A percentile compares a stretch with the other conserved stretches of the same genome.
Conservation (phyloP, 768 basidiomycete genomes). For the Boletus rubroflammeus region DNA sequence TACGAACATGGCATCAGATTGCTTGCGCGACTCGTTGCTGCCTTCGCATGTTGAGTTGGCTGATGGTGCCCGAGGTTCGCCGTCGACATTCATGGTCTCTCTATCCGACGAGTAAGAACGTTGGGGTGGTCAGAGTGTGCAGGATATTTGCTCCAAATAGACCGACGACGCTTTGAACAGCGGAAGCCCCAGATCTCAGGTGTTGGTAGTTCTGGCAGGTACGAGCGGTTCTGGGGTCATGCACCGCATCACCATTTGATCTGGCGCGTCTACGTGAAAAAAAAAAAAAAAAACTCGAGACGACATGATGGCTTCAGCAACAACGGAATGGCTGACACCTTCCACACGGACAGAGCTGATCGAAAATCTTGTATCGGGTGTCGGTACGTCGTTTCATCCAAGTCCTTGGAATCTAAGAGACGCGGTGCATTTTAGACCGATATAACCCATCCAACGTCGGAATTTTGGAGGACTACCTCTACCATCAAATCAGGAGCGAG, state of each 20-base stretch:
- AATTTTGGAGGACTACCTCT: constrained; percentile 95
- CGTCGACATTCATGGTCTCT: constrained; percentile 16
- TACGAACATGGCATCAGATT: constrained; percentile 7
- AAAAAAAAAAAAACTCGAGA: constrained; percentile 8
- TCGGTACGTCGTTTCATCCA: constrained; percentile 51
- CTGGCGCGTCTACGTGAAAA: constrained; percentile 1
- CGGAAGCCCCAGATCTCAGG: background rate
- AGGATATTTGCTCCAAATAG: background rate
- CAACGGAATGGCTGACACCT: constrained; percentile 69
- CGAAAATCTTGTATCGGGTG: constrained; percentile 86
- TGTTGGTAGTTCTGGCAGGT: no score
- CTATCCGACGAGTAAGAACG: background rate
- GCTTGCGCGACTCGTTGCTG: constrained; percentile 3
- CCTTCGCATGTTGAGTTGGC: background rate
- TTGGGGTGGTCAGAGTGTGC: background rate
- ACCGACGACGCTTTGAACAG: background rate
- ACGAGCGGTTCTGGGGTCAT: constrained; percentile 9
- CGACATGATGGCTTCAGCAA: constrained; percentile 33
- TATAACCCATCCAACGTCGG: constrained; percentile 95
- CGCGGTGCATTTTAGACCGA: constrained; percentile 58
- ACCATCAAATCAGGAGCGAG: constrained; percentile 85
- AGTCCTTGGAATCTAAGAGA: background rate
- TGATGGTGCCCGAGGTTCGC: background rate
- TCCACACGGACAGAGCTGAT: constrained; percentile 81
- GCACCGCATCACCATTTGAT: background rate